These are phyloP conservation scores for Verbena officinalis DNA, from an alignment of 257 asterid genomes.

Conservation along the genomic window DNA sequence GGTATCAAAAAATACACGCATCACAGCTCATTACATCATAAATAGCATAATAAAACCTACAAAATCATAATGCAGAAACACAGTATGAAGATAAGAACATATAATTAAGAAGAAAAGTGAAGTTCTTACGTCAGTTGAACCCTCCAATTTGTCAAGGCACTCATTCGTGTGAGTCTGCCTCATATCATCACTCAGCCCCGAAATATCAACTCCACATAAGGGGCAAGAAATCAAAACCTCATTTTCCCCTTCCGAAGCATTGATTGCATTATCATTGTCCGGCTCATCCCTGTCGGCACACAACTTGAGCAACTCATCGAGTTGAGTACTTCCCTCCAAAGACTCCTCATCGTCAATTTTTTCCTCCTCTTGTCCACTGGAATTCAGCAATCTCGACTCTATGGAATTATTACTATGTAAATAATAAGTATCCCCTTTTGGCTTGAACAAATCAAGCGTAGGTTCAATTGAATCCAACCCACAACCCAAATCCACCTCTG, in stretches of 20 bases:
- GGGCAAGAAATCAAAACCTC: slow-evolving; percentile 62
- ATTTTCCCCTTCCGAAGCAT: slow-evolving; percentile 31
- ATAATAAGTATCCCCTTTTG: slow-evolving; percentile 11
- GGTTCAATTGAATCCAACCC: slow-evolving; percentile 69
- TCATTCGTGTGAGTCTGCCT: slow-evolving; percentile 79
- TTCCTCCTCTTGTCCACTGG: slow-evolving; percentile 37
- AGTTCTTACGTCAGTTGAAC: slow-evolving; percentile 48
- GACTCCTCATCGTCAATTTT: slow-evolving; percentile 32
- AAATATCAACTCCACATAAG: slow-evolving; percentile 75
- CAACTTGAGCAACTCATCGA: slow-evolving; percentile 74
- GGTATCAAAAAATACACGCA: no score
- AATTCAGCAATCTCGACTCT: slow-evolving; percentile 34
- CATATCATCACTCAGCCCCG: slow-evolving; percentile 56
- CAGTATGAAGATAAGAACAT: background rate
- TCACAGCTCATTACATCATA: slow-evolving; percentile 11
- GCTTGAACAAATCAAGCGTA: slow-evolving; percentile 43
- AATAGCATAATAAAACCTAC: background rate
- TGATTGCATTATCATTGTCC: slow-evolving; percentile 11
- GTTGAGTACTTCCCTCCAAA: slow-evolving; percentile 46
- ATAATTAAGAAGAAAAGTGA: background rate
- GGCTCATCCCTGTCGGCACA: slow-evolving; percentile 50
- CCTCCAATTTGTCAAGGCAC: slow-evolving; percentile 73
- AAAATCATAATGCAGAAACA: slow-evolving; percentile 15
- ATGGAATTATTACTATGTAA: slow-evolving; percentile 10
- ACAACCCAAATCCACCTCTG: slow-evolving; percentile 38